A percentile compares a stretch with the other conserved stretches of the same genome.
Conservation (phyloP, 164 flowering plant genomes). For the Warburgia ugandensis region DNA sequence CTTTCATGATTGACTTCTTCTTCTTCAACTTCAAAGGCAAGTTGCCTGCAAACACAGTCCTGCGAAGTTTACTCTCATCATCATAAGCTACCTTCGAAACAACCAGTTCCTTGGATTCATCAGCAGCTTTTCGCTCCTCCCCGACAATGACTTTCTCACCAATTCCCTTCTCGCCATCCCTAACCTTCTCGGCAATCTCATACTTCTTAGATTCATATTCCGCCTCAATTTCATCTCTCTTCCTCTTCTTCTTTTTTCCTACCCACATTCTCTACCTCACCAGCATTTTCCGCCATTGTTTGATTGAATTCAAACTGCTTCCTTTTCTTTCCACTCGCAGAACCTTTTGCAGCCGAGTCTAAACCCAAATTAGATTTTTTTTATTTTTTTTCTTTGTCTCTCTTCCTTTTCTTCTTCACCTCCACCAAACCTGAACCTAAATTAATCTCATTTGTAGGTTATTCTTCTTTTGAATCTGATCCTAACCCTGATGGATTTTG, state of each 20-base stretch:
- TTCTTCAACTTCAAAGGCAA: constrained; percentile 84
- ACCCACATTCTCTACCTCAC: constrained; percentile 1
- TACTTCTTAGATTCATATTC: constrained; percentile 50
- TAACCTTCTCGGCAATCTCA: constrained; percentile 22
- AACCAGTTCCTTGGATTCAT: constrained; percentile 40
- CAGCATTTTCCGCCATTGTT: constrained; percentile 14
- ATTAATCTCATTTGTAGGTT: neutral
- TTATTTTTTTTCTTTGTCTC: constrained; percentile 11
- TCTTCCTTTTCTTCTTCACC: constrained; percentile 22
- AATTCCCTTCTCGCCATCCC: constrained; percentile 1
- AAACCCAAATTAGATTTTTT: neutral
- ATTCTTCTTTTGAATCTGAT: constrained; percentile 12
- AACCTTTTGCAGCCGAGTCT: neutral
- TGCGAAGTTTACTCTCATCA: constrained; percentile 77
- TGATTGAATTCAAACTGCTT: too few species aligned
- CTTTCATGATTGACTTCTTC: constrained; percentile 73
- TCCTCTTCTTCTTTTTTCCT: constrained; percentile 59
- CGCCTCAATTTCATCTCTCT: constrained; percentile 45
- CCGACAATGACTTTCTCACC: constrained; percentile 31
- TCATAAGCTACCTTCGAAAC: constrained; percentile 76
- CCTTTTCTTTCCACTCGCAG: constrained; percentile 1
- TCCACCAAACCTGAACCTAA: constrained; percentile 1
- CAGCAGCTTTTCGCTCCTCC: constrained; percentile 68
- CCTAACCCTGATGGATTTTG: constrained; percentile 2
- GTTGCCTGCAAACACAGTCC: constrained; percentile 94